Conservation (phyloP, 1,139 yeast genomes). For the Kodamaea sp. region DNA sequence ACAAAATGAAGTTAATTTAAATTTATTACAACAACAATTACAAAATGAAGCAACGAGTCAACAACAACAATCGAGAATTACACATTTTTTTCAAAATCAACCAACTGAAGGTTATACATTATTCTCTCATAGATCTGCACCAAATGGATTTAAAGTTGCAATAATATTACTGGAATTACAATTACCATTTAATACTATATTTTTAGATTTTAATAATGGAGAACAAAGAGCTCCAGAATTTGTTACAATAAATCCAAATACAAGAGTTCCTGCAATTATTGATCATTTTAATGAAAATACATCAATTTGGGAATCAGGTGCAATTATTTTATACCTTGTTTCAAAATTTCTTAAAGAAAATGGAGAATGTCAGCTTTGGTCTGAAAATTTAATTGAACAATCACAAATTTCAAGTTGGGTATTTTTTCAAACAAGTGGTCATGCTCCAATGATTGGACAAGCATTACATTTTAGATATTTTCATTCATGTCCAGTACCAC, state of each 20-base stretch:
- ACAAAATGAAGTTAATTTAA: slow-evolving; percentile 40
- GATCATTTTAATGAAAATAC: slow-evolving; percentile 81
- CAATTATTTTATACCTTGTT: slow-evolving; percentile 75
- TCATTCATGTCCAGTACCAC: slow-evolving; percentile 81
- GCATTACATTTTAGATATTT: slow-evolving; percentile 91
- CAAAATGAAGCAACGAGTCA: slow-evolving; percentile 36
- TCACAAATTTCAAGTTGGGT: slow-evolving; percentile 88
- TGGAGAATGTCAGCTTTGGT: slow-evolving; percentile 77
- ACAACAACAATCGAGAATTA: slow-evolving; percentile 53
- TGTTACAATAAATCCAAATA: slow-evolving; percentile 88
- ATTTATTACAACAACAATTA: slow-evolving; percentile 40
- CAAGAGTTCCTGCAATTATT: slow-evolving; percentile 89
- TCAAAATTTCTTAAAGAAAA: slow-evolving; percentile 64
- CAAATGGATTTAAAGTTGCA: slow-evolving; percentile 95
- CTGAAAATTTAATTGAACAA: slow-evolving; percentile 75
- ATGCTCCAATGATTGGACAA: slow-evolving; percentile 97
- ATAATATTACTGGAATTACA: slow-evolving; percentile 82
- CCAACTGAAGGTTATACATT: slow-evolving; percentile 84
- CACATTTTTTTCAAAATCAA: slow-evolving; percentile 70
- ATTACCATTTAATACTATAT: slow-evolving; percentile 74
- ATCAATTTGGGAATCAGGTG: slow-evolving; percentile 93
- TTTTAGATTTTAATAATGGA: slow-evolving; percentile 82
- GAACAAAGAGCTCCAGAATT: slow-evolving; percentile 94
- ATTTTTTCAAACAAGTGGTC: slow-evolving; percentile 93
- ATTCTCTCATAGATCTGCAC: slow-evolving; percentile 89